Evolutionary conservation across 441 rosid species (phyloP), one percentile per base, ranked within the genome.

Genomic region (Codiaeum variegatum): DNA sequence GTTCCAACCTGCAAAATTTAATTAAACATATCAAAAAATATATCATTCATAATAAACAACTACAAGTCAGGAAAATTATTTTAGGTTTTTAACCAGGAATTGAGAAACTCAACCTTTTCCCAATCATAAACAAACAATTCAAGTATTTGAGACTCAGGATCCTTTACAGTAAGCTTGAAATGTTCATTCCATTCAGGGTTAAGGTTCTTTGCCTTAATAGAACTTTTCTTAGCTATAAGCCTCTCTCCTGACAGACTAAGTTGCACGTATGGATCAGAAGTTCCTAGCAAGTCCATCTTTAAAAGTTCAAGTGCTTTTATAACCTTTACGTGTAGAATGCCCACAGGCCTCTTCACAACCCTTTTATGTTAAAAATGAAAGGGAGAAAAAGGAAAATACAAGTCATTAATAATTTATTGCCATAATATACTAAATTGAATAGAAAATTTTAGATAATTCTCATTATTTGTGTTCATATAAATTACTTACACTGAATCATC

Each of bases 111-210:
- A 23, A 93, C 98, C 95, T 93, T 88, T 85, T 93, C 97, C 98
- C 98, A 93, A 73, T 93, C 98, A 44, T 76, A 87, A 74, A 91
- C 93, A 75, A 85, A 88, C 40, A 93, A 58, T 62, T 88, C 84
- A 67, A 93, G 89, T 56, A 79, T 85, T 85, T 93, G 97, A 74
- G 92, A 70, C 11, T 66, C 52, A 2, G 93, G 94, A 32, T 93
- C 97, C 81, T 88, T 91, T 38, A 91, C 94, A 7, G 82, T 51
- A 59, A 93, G 88, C 83, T 91, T 88, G 85, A 93, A 93, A 77
- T 74, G 71, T 80, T 93, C 98, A 11, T 91, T 93, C 98, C 97
- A 91, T 69, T 83, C 91, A 0, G 98, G 98, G 75, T 88, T 91
- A 73, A 93, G 80, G 79, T 84, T 93, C 69, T 83, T 88, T 76